phyloP scores from a whole-genome alignment of 1,139 yeast species.

The Suhomyces ambrosiae region DNA sequence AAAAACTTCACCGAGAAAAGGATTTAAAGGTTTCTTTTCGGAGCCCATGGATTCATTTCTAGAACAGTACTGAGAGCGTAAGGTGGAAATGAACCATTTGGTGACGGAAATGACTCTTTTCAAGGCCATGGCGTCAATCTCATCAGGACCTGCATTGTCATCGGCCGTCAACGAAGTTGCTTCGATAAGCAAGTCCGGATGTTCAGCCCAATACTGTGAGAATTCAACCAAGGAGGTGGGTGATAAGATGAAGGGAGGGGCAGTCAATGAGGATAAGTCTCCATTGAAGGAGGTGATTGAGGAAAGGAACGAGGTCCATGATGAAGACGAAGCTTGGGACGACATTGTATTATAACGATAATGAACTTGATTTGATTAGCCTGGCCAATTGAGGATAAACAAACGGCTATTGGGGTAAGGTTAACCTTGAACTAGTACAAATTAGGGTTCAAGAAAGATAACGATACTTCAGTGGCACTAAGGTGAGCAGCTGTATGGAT shows the following conservation, averaged over 20 bases:
- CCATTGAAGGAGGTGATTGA: conserved; percentile 94
- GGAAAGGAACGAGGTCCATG: conserved; percentile 88
- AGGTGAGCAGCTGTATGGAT: background rate
- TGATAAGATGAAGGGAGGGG: conserved; percentile 96
- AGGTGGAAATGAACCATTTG: conserved; percentile 87
- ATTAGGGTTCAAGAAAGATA: too few species aligned
- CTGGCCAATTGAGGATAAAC: background rate
- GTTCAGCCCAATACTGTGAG: conserved; percentile 93
- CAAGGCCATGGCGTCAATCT: conserved; percentile 53
- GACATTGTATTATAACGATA: too few species aligned
- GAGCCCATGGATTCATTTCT: conserved; percentile 88
- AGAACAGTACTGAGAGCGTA: conserved; percentile 91
- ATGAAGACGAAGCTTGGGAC: conserved; percentile 36
- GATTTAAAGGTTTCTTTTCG: conserved; percentile 94
- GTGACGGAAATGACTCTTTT: conserved; percentile 78
- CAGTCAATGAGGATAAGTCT: conserved; percentile 88
- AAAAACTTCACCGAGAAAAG: conserved; percentile 90
- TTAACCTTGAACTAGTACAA: too few species aligned
- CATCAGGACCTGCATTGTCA: conserved; percentile 27
- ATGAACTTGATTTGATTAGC: too few species aligned
- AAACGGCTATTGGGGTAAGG: background rate
- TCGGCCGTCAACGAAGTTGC: conserved; percentile 50
- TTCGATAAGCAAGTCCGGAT: conserved; percentile 77
- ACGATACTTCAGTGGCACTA: too few species aligned
- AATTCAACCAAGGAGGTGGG: conserved; percentile 88